phyloP scores from a whole-genome alignment of 140 eudicot genomes.

The Ambrosia hybrid region DNA sequence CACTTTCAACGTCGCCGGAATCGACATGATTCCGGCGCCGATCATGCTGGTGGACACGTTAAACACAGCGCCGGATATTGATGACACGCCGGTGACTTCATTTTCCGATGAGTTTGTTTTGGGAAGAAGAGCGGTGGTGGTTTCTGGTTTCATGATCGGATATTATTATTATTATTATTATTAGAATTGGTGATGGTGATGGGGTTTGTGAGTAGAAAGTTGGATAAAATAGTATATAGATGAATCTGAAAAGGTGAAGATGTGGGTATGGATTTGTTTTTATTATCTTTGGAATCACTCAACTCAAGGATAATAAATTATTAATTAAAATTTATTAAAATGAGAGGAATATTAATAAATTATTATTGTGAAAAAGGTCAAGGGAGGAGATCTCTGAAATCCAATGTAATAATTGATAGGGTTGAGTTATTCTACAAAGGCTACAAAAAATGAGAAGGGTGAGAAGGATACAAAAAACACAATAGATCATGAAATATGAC shows the following conservation, averaged over 20 bases:
- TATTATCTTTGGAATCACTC: conserved; percentile 12
- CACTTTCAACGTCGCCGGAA: conserved; percentile 95
- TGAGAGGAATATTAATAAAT: neutral
- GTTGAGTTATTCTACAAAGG: too few relatives aligned
- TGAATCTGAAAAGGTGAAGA: neutral
- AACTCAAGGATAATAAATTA: conserved; percentile 4
- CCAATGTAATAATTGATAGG: too few relatives aligned
- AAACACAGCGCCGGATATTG: conserved; percentile 76
- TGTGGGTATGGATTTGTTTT: conserved; percentile 1
- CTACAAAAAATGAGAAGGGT: too few relatives aligned
- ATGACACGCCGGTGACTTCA: conserved; percentile 28
- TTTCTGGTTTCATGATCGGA: conserved; percentile 39
- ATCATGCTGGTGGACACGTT: conserved; percentile 90
- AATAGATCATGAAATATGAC: too few relatives aligned
- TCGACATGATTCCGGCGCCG: conserved; percentile 98
- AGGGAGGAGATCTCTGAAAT: neutral
- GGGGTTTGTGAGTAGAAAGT: neutral
- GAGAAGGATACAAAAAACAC: too few relatives aligned
- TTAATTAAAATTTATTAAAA: too few relatives aligned
- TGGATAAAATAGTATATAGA: conserved; percentile 1
- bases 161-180: neutral
- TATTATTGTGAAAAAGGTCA: neutral
- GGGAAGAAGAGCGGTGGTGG: conserved; percentile 47
- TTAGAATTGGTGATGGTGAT: conserved; percentile 24
- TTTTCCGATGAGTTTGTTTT: conserved; percentile 26